A percentile compares a stretch with the other conserved stretches of the same genome.
phyloP scores from a whole-genome alignment of 139 green algal species.

The Tetradesmus obliquus region DNA sequence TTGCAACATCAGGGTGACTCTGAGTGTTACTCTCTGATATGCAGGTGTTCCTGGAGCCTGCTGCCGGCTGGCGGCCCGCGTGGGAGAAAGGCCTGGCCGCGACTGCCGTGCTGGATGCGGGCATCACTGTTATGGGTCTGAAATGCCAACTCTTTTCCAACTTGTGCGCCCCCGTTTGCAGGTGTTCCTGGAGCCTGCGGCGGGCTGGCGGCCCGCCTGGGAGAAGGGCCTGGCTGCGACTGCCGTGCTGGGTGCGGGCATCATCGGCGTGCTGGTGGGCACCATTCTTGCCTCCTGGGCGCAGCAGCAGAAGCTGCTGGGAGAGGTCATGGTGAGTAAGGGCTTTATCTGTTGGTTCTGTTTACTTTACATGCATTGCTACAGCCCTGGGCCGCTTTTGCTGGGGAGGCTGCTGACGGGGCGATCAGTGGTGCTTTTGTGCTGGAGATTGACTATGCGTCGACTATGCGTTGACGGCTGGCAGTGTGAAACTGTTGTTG shows the following conservation, averaged over 20 bases:
- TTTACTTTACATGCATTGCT: too few species aligned
- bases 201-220: slow-evolving; percentile 36
- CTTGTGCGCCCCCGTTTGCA: too few species aligned
- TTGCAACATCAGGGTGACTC: too few species aligned
- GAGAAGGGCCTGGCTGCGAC: slow-evolving; percentile 46
- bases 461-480: too few species aligned
- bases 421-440: too few species aligned
- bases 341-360: too few species aligned
- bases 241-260: slow-evolving; percentile 41
- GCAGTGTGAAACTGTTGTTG: not conserved
- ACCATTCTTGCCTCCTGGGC: slow-evolving; percentile 48
- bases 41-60: slow-evolving; percentile 32
- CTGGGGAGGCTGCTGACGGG: too few species aligned
- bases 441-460: too few species aligned
- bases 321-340: slow-evolving; percentile 53
- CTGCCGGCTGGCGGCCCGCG: slow-evolving; percentile 18
- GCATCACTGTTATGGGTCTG: too few species aligned
- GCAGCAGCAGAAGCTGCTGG: slow-evolving; percentile 53
- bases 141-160: too few species aligned
- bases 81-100: slow-evolving; percentile 31
- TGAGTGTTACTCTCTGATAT: not conserved
- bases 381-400: too few species aligned
- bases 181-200: slow-evolving; percentile 40
- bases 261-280: slow-evolving; percentile 48
- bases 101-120: not conserved